These are phyloP conservation scores for Aspergillus mulundensis DNA, from an alignment of 495 filamentous ascomycete species.

Conservation along the genomic window DNA sequence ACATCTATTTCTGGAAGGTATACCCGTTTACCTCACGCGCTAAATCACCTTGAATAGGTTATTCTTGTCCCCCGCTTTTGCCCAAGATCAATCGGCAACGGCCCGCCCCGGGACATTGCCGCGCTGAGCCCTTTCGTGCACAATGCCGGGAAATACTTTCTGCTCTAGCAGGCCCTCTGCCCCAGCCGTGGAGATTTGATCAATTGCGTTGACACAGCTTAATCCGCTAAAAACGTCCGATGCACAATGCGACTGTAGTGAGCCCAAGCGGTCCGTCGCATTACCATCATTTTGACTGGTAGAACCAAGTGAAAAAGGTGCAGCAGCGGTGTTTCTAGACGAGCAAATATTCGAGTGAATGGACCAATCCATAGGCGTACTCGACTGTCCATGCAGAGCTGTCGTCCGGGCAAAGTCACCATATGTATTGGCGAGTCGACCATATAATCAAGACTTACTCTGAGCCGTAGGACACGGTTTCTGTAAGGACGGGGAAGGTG, in stretches of 20 bases:
- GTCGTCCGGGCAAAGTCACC: neutral
- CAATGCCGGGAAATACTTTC: conserved; percentile 67
- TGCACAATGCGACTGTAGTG: conserved; percentile 4
- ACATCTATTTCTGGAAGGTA: no score
- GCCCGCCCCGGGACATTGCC: conserved; percentile 33
- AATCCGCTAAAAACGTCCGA: conserved; percentile 13
- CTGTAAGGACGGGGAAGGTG: neutral
- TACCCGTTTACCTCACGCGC: no score
- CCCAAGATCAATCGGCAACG: conserved; percentile 1
- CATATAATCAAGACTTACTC: neutral
- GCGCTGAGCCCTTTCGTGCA: conserved; percentile 54
- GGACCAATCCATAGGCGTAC: neutral
- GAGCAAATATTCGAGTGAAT: neutral
- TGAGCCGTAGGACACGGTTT: neutral
- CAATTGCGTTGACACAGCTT: conserved; percentile 13
- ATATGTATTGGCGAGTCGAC: neutral
- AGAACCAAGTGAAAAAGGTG: neutral
- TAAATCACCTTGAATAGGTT: neutral
- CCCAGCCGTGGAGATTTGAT: conserved; percentile 26
- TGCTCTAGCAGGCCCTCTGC: conserved; percentile 57
- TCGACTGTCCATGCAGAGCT: neutral
- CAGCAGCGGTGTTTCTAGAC: neutral
- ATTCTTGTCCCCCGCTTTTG: neutral
- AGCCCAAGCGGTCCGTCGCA: neutral
- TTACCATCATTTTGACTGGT: neutral